phyloP scores from a whole-genome alignment of 1,284 basidiomycete species.

The Trametes pubescens region DNA sequence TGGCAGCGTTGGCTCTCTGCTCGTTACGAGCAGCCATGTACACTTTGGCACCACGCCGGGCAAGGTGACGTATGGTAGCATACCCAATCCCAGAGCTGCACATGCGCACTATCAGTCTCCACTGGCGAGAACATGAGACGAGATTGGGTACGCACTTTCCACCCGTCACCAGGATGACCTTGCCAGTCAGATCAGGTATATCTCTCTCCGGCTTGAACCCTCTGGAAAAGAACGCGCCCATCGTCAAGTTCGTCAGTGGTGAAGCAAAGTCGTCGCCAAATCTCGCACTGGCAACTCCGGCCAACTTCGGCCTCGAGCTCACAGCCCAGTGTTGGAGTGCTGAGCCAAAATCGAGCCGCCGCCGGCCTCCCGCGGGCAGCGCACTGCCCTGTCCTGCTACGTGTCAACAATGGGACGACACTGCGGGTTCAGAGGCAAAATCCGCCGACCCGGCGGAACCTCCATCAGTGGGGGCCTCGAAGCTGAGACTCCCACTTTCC shows the following conservation, averaged over 20 bases:
- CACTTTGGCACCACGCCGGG: constrained; percentile 52
- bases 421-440: neutral
- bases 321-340: neutral
- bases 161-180: constrained; percentile 44
- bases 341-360: neutral
- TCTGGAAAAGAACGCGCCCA: constrained; percentile 10
- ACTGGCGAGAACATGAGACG: neutral
- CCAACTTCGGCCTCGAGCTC: neutral
- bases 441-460: constrained; percentile 16
- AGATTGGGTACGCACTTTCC: constrained; percentile 44
- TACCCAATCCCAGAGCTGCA: constrained; percentile 51
- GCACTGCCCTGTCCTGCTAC: constrained; percentile 3
- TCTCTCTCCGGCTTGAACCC: constrained; percentile 3
- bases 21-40: constrained; percentile 53
- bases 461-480: constrained; percentile 13
- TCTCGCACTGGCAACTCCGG: neutral
- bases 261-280: neutral
- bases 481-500: constrained; percentile 8
- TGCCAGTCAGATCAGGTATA: constrained; percentile 3
- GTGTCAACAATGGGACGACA: constrained; percentile 2
- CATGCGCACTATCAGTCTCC: neutral
- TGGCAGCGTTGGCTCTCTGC: constrained; percentile 48
- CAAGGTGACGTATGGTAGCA: constrained; percentile 48
- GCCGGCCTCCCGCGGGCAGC: neutral
- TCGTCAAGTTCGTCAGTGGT: neutral